Conservation (phyloP, 495 filamentous ascomycete genomes). For the Hypoxylon crocopeplum region DNA sequence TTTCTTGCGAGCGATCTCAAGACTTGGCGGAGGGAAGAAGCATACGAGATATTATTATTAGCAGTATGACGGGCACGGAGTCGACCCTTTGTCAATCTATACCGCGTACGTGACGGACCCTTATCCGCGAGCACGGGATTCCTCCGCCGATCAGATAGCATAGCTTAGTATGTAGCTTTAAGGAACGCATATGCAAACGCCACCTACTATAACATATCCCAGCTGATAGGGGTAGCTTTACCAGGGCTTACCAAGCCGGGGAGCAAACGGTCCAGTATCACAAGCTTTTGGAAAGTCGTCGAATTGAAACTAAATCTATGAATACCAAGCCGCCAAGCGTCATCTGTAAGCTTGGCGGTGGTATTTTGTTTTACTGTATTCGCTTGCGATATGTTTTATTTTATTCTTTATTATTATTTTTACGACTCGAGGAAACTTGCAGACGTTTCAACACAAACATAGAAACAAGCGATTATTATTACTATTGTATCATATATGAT, state of each 20-base stretch:
- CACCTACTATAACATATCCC: neutral
- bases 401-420: conserved; percentile 12
- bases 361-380: conserved; percentile 5
- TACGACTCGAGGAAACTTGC: conserved; percentile 5
- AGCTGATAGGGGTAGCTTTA: too few species aligned
- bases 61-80: conserved; percentile 14
- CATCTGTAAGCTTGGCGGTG: conserved; percentile 12
- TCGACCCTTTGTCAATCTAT: conserved; percentile 19
- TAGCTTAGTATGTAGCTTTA: neutral
- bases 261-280: conserved; percentile 14
- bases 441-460: conserved; percentile 23
- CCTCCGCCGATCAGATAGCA: conserved; percentile 30
- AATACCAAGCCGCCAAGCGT: conserved; percentile 14
- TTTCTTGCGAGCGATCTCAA: conserved; percentile 9
- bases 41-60: conserved; percentile 30
- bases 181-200: neutral
- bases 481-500: neutral
- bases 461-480: neutral
- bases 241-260: too few species aligned
- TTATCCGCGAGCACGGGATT: conserved; percentile 25
- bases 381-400: neutral
- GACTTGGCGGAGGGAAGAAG: conserved; percentile 5
- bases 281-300: conserved; percentile 16
- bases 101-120: conserved; percentile 18
- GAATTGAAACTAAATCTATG: conserved; percentile 12